Evolutionary conservation across 352 stramenopile genomes (phyloP), one percentile per base, ranked within the genome.

Genomic region (Globisporangium parvum): DNA sequence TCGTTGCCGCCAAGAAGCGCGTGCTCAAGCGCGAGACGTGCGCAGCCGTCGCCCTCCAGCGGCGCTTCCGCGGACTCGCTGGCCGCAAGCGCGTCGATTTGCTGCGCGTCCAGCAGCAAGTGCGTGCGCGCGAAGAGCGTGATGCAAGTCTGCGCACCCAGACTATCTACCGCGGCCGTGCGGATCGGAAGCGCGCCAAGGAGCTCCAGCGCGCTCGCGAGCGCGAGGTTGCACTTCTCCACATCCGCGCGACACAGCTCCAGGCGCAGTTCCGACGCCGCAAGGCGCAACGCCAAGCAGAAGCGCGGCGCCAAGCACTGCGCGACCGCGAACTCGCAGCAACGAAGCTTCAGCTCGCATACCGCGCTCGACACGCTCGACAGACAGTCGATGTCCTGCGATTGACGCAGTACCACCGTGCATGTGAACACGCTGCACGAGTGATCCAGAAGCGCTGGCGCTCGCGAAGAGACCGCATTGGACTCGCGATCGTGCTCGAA

Each of bases 391-490:
- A 71, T 6, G 62, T 88, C 44, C 35, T 88, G 14, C 56, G 61
- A 9, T 48, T 92, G 24, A 59, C 67, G 9, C 70, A 66, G 21
- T 62, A 64, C 15, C 77, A 77, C 5, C 69, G 54, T 10, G 70
- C 70, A 12, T 63, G 71, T 10, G 62, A 87, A 6, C 45, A 47
- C 1, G 70, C 75, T 9, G 74, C 74, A 0, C 56, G 73, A 2
- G 50, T 65, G 9, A 56, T 93, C 17, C 82, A 93, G 47, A 54
- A 64, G 17, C 76, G 73, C 23, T 93, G 77, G 76, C 65, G 74
- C 15, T 60, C 58, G 8, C 69, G 80, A 28, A 64, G 64, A 15
- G 61, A 83, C 63, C 77, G 72, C 11, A 55, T 87, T 2, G 74
- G 67, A 1, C 60, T 81, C 18, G 62, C 62, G 1, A 56, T 87